Evolutionary conservation across 768 basidiomycete genomes (phyloP), one percentile per base, ranked within the genome.

Genomic region (Russula foetens): DNA sequence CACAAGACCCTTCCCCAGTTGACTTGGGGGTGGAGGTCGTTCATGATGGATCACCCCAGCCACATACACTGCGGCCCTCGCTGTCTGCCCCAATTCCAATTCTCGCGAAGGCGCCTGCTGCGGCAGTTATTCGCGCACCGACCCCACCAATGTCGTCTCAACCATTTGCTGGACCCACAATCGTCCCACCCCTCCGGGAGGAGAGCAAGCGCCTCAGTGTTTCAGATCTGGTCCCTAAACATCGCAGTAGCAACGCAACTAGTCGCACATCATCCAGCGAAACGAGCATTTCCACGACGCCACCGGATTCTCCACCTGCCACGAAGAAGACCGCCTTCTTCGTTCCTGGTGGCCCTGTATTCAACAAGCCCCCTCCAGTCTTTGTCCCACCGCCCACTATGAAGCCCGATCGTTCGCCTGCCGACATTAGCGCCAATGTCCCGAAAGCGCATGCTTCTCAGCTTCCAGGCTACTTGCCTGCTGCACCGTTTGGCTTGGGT

Each of bases 171-270:
- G 41, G 35, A 23, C 17, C 21, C 1, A 17, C 28, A 48, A 33
- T 29, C 29, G 45, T 24, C 24, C 54, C 12, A 50, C 61, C 58
- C 47, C 58, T 19, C 26, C 66, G 56, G 55, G 64, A 64, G 47
- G 63, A 41, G 14, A 68, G 73, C 31, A 71, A 72, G 33, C 78
- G 78, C 35, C 71, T 86, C 50, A 84, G 84, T 66, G 61, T 88
- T 26, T 83, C 83, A 8, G 86, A 89, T 60, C 74, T 88, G n/a
- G 77, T 77, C 48, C 50, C 65, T 29, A 63, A 47, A 73, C 76
- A 6, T 64, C 69, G n/a, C 73, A 74, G 74, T 51, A 68, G 64
- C 45, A 75, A 74, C 69, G 72, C 63, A 72, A 75, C 26, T 31
- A 50, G n/a, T 8, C 52, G 4, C 29, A 50, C 33, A 29, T 62